Conservation (phyloP, 768 basidiomycete species). For the Auriscalpium microsporum region DNA sequence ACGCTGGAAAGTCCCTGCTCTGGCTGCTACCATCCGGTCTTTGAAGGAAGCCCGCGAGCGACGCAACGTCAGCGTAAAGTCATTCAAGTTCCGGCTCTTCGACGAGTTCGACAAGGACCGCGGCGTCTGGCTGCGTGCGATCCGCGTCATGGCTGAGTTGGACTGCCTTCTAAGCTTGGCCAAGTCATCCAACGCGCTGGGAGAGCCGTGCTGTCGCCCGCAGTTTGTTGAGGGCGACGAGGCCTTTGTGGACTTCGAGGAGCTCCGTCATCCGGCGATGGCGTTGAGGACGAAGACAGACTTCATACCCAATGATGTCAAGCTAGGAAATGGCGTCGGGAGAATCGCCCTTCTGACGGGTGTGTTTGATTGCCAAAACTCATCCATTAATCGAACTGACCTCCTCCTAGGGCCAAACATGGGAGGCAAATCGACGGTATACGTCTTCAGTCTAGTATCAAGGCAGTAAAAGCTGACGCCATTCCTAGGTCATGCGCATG, state of each 20-base stretch:
- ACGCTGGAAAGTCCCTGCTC: slow-evolving; percentile 72
- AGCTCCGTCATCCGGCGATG: slow-evolving; percentile 84
- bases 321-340: slow-evolving; percentile 67
- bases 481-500: slow-evolving; percentile 76
- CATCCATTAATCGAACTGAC: background rate
- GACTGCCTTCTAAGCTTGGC: slow-evolving; percentile 92
- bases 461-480: background rate
- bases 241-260: slow-evolving; percentile 81
- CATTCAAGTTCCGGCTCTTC: slow-evolving; percentile 74
- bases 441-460: slow-evolving; percentile 1
- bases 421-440: slow-evolving; percentile 77
- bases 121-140: slow-evolving; percentile 70
- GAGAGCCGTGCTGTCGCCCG: slow-evolving; percentile 91
- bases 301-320: slow-evolving; percentile 93
- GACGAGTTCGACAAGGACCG: slow-evolving; percentile 79
- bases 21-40: slow-evolving; percentile 61
- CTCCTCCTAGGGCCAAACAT: slow-evolving; percentile 62
- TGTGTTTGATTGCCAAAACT: slow-evolving; percentile 20
- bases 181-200: slow-evolving; percentile 80
- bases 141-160: slow-evolving; percentile 86
- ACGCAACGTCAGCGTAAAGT: slow-evolving; percentile 67
- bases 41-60: slow-evolving; percentile 94
- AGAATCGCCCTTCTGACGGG: slow-evolving; percentile 85
- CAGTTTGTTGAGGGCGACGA: slow-evolving; percentile 73
- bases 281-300: slow-evolving; percentile 53